Percentiles rank a stretch among this genome's conserved stretches.
These are phyloP conservation scores for Coprinellus micaceus DNA, from an alignment of 768 basidiomycete species.

Conservation along the genomic window DNA sequence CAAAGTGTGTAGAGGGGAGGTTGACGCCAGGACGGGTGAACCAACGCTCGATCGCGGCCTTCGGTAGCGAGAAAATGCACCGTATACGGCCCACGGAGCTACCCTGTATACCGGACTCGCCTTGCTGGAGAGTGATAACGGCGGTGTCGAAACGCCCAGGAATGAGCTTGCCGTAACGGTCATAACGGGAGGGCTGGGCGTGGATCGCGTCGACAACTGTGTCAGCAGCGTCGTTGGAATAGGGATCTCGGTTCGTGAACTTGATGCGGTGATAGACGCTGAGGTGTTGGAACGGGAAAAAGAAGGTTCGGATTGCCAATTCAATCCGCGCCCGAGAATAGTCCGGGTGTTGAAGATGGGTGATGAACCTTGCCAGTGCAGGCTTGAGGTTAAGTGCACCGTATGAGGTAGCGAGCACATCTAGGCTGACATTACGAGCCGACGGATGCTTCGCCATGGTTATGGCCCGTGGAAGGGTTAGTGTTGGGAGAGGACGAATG, in stretches of 20 bases:
- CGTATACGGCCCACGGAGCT: neutral
- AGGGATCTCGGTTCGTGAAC: slow-evolving; percentile 22
- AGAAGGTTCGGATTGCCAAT: slow-evolving; percentile 2
- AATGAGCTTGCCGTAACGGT: neutral
- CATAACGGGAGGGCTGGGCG: neutral
- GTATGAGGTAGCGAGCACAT: slow-evolving; percentile 23
- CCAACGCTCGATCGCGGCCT: neutral
- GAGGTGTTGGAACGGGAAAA: slow-evolving; percentile 23
- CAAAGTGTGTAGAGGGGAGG: slow-evolving; percentile 8
- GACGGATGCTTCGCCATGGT: slow-evolving; percentile 24
- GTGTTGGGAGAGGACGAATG: neutral
- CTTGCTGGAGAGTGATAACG: neutral
- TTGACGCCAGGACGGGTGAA: neutral
- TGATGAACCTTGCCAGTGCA: slow-evolving; percentile 26
- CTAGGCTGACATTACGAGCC: slow-evolving; percentile 22
- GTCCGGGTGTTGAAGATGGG: slow-evolving; percentile 15
- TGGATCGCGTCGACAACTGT: neutral
- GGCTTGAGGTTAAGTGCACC: slow-evolving; percentile 14
- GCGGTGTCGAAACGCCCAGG: slow-evolving; percentile 6
- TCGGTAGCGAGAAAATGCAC: neutral
- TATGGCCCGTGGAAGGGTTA: neutral
- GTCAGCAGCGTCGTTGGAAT: neutral
- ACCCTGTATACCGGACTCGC: neutral
- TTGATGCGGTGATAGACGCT: slow-evolving; percentile 34
- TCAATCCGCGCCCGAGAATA: slow-evolving; percentile 16